Conservation (phyloP, 2,329 filamentous ascomycete genomes). For the Dothideomycetes sp. region DNA sequence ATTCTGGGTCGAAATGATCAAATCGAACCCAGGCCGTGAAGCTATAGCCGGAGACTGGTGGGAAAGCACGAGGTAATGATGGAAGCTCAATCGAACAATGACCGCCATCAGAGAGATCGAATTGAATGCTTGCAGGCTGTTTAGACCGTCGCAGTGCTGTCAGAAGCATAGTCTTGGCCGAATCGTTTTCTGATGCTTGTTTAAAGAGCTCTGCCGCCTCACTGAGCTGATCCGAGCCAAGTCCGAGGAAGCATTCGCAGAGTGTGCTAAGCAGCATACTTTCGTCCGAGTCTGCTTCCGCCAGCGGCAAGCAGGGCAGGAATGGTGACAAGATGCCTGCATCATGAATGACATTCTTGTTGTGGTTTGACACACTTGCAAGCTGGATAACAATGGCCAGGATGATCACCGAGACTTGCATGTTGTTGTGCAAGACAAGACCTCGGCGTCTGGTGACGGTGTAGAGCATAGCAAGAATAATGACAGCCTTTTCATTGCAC, state of each 20-base stretch:
- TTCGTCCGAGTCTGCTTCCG: background rate
- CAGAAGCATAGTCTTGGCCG: conserved; percentile 58
- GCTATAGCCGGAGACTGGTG: conserved; percentile 76
- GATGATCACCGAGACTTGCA: conserved; percentile 1
- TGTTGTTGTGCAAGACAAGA: background rate
- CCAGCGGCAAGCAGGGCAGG: conserved; percentile 4
- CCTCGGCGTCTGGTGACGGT: background rate
- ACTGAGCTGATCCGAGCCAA: conserved; percentile 70
- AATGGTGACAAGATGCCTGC: conserved; percentile 6
- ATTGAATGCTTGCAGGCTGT: conserved; percentile 78
- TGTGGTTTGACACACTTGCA: conserved; percentile 4
- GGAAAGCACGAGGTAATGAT: conserved; percentile 75
- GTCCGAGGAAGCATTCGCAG: conserved; percentile 56
- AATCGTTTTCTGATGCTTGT: conserved; percentile 39
- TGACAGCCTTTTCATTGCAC: background rate
- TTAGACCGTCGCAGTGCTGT: conserved; percentile 64
- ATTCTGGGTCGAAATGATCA: conserved; percentile 70
- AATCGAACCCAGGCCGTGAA: conserved; percentile 82
- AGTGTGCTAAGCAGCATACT: conserved; percentile 46
- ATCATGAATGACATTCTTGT: conserved; percentile 6
- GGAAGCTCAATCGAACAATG: conserved; percentile 84
- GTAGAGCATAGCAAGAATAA: conserved; percentile 3
- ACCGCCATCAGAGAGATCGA: conserved; percentile 80
- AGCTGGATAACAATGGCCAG: conserved; percentile 4
- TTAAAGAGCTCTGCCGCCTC: conserved; percentile 69